phyloP scores from a whole-genome alignment of 2,329 filamentous ascomycete genomes.

The Sclerotinia borealis region DNA sequence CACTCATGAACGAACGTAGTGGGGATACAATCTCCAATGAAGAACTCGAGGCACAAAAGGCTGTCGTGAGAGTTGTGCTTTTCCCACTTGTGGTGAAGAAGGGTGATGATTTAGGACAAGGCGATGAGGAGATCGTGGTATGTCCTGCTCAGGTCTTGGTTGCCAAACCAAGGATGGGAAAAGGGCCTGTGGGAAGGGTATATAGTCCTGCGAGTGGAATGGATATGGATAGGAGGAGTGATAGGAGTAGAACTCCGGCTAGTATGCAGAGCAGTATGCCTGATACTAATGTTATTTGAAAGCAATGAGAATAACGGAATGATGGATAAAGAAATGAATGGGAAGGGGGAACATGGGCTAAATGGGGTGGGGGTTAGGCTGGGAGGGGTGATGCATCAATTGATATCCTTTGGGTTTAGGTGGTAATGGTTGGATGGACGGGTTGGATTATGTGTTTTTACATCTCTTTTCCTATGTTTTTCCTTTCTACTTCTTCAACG shows the following conservation, averaged over 20 bases:
- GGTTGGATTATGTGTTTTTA: conserved; percentile 1
- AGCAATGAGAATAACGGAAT: not conserved
- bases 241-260: conserved; percentile 17
- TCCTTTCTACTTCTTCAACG: not conserved
- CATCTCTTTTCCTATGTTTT: not conserved
- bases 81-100: conserved; percentile 97
- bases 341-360: not conserved
- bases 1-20: conserved; percentile 89
- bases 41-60: conserved; percentile 68
- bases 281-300: conserved; percentile 25
- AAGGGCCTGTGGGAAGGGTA: conserved; percentile 19
- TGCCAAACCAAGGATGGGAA: conserved; percentile 39
- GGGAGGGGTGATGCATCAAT: not conserved
- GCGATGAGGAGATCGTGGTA: conserved; percentile 92
- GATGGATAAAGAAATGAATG: not conserved
- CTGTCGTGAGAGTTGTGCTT: conserved; percentile 83
- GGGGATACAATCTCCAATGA: conserved; percentile 64
- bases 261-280: conserved; percentile 33
- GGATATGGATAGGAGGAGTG: conserved; percentile 16
- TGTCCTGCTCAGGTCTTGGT: conserved; percentile 92
- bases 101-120: conserved; percentile 78
- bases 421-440: not conserved
- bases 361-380: not conserved
- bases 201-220: conserved; percentile 17
- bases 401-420: conserved; percentile 3